These are phyloP conservation scores for Boletus rubropictus DNA, from an alignment of 768 basidiomycete species.

Conservation along the genomic window DNA sequence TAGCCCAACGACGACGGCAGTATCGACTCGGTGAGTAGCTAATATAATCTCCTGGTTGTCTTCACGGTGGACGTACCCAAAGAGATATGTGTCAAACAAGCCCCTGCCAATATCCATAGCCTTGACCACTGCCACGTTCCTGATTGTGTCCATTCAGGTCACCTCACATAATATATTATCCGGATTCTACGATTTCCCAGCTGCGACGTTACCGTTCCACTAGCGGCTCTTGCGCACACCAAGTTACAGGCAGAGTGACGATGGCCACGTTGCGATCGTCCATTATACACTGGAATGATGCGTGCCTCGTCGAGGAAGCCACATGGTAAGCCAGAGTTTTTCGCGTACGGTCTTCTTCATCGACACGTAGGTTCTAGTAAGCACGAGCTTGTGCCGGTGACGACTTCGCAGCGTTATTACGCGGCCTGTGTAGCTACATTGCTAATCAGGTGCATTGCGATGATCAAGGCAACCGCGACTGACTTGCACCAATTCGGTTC, in stretches of 20 bases:
- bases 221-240: not conserved
- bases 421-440: too few relatives aligned
- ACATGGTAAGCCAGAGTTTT: constrained; percentile 68
- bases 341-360: not conserved
- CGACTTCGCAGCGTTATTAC: too few relatives aligned
- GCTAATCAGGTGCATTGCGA: too few relatives aligned
- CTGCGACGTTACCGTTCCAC: not conserved
- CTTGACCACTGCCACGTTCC: not conserved
- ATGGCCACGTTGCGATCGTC: constrained; percentile 21
- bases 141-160: not conserved
- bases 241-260: not conserved
- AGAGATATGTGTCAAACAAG: too few relatives aligned
- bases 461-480: too few relatives aligned
- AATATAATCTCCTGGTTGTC: not conserved
- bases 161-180: not conserved
- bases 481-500: too few relatives aligned
- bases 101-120: not conserved
- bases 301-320: constrained; percentile 85
- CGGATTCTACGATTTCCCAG: not conserved
- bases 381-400: constrained; percentile 35
- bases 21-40: not conserved
- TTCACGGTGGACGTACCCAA: too few relatives aligned
- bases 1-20: not conserved
- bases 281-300: constrained; percentile 75
- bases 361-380: constrained; percentile 71